Conservation (phyloP, 2,329 filamentous ascomycete genomes). For the Fusarium longipes region DNA sequence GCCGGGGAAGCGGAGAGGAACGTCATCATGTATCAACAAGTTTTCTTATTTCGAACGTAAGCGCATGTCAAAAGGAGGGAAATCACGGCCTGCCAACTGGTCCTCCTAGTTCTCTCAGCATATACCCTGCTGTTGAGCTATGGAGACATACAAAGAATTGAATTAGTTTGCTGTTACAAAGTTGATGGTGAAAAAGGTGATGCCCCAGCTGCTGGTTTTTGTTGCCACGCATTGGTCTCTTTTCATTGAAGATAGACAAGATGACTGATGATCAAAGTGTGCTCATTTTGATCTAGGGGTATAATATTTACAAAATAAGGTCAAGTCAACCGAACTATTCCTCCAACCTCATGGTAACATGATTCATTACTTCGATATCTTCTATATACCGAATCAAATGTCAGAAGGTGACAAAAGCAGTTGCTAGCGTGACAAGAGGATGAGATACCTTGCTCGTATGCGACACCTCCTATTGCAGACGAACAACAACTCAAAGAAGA, state of each 20-base stretch:
- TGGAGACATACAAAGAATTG: conserved; percentile 25
- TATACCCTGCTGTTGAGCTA: conserved; percentile 14
- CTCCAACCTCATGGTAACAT: conserved; percentile 4
- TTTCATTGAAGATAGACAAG: not conserved
- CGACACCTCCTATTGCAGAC: not conserved
- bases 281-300: conserved; percentile 18
- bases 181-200: not conserved
- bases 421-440: not conserved
- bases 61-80: conserved; percentile 32
- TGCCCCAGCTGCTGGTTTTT: not conserved
- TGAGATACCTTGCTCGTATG: not conserved
- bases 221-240: not conserved
- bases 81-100: conserved; percentile 15
- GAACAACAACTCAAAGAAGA: conserved; percentile 35
- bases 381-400: not conserved
- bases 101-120: conserved; percentile 10
- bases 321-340: not conserved
- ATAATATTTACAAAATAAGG: conserved; percentile 13
- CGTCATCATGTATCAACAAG: conserved; percentile 43
- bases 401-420: not conserved
- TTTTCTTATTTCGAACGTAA: conserved; percentile 22
- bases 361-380: conserved; percentile 22
- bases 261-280: not conserved
- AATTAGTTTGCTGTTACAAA: conserved; percentile 13
- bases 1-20: conserved; percentile 13